Base-by-base conservation (phyloP, 352 stramenopile genomes). In the Phytophthora palmivora region DNA sequence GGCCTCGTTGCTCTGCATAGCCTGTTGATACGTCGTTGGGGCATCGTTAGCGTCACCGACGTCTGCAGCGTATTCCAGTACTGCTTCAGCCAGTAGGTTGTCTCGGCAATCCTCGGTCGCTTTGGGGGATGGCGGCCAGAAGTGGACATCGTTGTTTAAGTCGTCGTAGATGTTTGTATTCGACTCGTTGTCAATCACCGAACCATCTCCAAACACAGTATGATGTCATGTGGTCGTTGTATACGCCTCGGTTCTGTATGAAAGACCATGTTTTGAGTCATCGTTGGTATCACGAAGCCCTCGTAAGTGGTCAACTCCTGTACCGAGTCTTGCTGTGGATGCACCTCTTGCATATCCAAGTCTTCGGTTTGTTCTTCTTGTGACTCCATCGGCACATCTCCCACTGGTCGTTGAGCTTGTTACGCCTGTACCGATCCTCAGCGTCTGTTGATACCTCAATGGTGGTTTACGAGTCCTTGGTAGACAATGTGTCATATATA, bases 281-380 rank as follows among this genome's bases (percentile, higher is more conserved):
- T 18, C 2, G 7, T 11, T 43, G 28, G 1, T 14, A 2, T 14
- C 9, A 8, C 4, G 3, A 14, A n/a, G 2, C 28, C 32, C 53
- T 24, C 32, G 33, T 53, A 53, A 33, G 42, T 53, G 38, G 43
- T 33, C 21, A 54, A 6, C 7, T 48, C 53, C 19, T 15, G 33
- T 21, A 12, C 15, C 19, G 8, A 32, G 4, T 9, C 4, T 8
- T 50, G n/a, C 9, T 30, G 7, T 30, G 14, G 9, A 32, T 45
- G 32, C 3, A 21, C 42, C 21, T 44, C 42, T 19, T 15, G 12
- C 33, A 53, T 53, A 7, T 61, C 33, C 28, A 32, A 63, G 63
- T 11, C 57, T 68, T 7, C 33, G 33, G 26, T 63, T 49, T 6
- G 59, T 38, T 69, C 41, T 19, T 63, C n/a, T n/a, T n/a, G n/a